Conservation (phyloP, 805 yeast genomes). For the Myxozyma geophila region DNA sequence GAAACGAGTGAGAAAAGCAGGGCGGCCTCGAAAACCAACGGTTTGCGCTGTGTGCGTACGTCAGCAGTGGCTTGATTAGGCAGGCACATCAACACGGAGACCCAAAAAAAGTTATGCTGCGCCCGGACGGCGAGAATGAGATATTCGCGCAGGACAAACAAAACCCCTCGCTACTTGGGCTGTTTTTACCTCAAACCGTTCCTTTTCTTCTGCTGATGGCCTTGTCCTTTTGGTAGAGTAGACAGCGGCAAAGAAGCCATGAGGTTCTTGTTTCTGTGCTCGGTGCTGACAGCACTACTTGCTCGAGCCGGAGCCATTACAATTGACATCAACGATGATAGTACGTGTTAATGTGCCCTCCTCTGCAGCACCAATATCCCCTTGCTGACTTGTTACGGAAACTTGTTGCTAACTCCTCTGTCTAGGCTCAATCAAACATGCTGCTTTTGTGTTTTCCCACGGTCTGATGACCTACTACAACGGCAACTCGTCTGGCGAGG, state of each 20-base stretch:
- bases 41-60: no score
- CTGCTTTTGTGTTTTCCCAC: slow-evolving; percentile 55
- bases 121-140: no score
- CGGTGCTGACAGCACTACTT: not conserved
- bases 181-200: not conserved
- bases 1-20: no score
- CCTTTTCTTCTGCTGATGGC: not conserved
- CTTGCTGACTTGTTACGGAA: not conserved
- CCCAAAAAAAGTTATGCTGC: no score
- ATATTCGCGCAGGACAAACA: no score
- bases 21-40: no score
- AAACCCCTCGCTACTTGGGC: no score
- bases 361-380: no score
- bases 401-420: slow-evolving; percentile 3
- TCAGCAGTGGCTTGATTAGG: no score
- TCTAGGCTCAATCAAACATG: slow-evolving; percentile 52
- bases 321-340: slow-evolving; percentile 22
- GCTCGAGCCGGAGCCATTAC: slow-evolving; percentile 11
- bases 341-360: not conserved
- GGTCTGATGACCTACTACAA: slow-evolving; percentile 75
- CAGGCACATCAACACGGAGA: not conserved
- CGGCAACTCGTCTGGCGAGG: slow-evolving; percentile 68
- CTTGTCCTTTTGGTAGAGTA: not conserved
- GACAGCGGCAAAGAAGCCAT: no score
- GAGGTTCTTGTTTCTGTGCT: not conserved